These are phyloP conservation scores for Ceratocystiopsis brevicomis DNA, from an alignment of 2,329 filamentous ascomycete species.

Conservation along the genomic window DNA sequence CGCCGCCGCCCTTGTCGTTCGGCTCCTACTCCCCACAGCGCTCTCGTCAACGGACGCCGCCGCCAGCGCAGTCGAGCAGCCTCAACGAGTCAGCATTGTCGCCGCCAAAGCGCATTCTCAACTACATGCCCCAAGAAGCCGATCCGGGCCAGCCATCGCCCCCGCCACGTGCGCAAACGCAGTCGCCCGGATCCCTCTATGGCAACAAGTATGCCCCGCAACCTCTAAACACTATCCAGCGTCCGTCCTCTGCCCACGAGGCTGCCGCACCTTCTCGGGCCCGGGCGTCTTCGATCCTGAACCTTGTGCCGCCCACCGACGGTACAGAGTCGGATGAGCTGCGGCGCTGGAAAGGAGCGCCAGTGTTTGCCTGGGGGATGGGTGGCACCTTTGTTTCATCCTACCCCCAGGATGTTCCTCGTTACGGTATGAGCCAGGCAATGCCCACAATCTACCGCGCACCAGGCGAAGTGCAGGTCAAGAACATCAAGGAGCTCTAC, in stretches of 20 bases:
- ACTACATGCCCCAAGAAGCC: slow-evolving; percentile 26
- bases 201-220: slow-evolving; percentile 17
- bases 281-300: slow-evolving; percentile 18
- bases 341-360: slow-evolving; percentile 77
- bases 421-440: slow-evolving; percentile 58
- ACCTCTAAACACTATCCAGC: slow-evolving; percentile 25
- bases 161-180: slow-evolving; percentile 41
- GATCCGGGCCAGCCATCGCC: slow-evolving; percentile 22
- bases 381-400: slow-evolving; percentile 66
- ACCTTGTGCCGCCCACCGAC: slow-evolving; percentile 43
- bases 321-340: slow-evolving; percentile 56
- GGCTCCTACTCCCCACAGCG: slow-evolving; percentile 2
- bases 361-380: slow-evolving; percentile 74
- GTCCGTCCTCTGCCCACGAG: slow-evolving; percentile 34
- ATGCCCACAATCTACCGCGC: slow-evolving; percentile 63
- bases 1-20: no score
- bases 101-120: slow-evolving; percentile 36
- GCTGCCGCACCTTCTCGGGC: slow-evolving; percentile 16
- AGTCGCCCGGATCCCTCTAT: slow-evolving; percentile 35
- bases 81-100: slow-evolving; percentile 28
- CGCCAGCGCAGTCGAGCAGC: slow-evolving; percentile 18
- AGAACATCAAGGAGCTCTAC: slow-evolving; percentile 53
- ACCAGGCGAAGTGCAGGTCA: slow-evolving; percentile 65
- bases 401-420: slow-evolving; percentile 75
- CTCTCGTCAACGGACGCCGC: slow-evolving; percentile 26